Base-by-base conservation (phyloP, 768 basidiomycete genomes). In the Leccinum longicurvipes region DNA sequence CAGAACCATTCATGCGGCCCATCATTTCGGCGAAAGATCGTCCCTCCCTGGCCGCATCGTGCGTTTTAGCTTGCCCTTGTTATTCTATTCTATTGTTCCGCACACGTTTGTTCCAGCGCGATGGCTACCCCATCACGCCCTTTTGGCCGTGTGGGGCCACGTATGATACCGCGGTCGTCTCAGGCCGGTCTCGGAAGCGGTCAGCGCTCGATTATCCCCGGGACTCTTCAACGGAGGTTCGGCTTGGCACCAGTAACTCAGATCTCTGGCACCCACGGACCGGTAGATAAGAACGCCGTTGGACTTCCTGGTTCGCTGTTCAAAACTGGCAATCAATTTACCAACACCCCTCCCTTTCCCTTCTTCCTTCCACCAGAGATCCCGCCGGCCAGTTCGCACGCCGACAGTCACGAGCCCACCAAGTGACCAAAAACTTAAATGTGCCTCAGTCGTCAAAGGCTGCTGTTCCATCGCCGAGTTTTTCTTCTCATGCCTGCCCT, bases 21-120 rank as follows among this genome's bases (percentile, higher is more conserved):
- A 44, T 61, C 58, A 60, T 61, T 31, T 42, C 53, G 58, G 54
- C 31, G 52, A n/a, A 44, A 50, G 59, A 64, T 57, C 46, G 62
- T n/a, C 59, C 52, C 29, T 60, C 34, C 34, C 19, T 39, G 17
- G 34, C 36, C 51, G 9, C 46, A 25, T 32, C 21, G 34, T 14
- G 4, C 24, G 47, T 32, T 27, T 15, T 50, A 12, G 25, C 31
- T 23, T 19, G 36, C 23, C 23, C 14, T n/a, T n/a, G n/a, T n/a
- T n/a, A 25, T 25, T 9, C 19, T 44, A 47, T 39, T 17, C 55
- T 21, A 63, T 62, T 63, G 61, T 62, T 58, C 56, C 17, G 51
- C 32, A 51, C 23, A 14, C 21, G 23, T 51, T 49, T 24, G 3
- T 42, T 14, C 49, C 29, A 50, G 15, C 17, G 23, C 49, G n/a